A percentile compares a stretch with the other conserved stretches of the same genome.
These are phyloP conservation scores for Phytophthora pistaciae DNA, from an alignment of 352 stramenopile genomes.

Conservation along the genomic window DNA sequence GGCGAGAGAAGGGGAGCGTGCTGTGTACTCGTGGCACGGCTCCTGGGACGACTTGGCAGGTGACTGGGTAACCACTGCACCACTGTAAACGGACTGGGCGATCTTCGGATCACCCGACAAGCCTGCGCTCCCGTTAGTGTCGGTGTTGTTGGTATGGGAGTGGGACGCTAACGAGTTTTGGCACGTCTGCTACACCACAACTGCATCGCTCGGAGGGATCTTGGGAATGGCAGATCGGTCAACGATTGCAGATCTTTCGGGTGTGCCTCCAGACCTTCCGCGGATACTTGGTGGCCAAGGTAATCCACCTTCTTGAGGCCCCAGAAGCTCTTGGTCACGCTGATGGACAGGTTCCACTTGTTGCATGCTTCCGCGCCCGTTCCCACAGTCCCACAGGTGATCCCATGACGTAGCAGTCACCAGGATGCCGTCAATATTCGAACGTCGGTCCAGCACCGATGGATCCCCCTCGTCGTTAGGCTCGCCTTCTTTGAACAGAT, in stretches of 20 bases:
- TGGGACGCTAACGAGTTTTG: too few species aligned
- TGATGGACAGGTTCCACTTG: background rate
- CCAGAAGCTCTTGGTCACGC: background rate
- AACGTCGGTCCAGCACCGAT: background rate
- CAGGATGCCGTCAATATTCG: background rate
- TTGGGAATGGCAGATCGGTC: background rate
- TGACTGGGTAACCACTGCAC: too few species aligned
- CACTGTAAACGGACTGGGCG: too few species aligned
- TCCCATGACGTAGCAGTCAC: background rate
- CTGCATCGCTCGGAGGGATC: background rate
- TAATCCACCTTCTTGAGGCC: background rate
- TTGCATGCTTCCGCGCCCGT: background rate
- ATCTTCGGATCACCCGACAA: too few species aligned
- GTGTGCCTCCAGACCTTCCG: background rate
- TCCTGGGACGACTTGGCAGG: too few species aligned
- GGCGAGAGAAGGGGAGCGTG: too few species aligned
- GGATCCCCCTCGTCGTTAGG: background rate
- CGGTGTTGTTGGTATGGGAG: too few species aligned
- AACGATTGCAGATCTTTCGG: background rate
- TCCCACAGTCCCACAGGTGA: background rate
- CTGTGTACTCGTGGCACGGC: too few species aligned
- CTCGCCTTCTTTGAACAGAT: background rate
- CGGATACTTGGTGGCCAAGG: background rate
- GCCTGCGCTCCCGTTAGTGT: too few species aligned
- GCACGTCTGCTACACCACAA: too few species aligned